Evolutionary conservation across 805 yeast species (phyloP).

Genomic region (Wickerhamiella slavikovae): DNA sequence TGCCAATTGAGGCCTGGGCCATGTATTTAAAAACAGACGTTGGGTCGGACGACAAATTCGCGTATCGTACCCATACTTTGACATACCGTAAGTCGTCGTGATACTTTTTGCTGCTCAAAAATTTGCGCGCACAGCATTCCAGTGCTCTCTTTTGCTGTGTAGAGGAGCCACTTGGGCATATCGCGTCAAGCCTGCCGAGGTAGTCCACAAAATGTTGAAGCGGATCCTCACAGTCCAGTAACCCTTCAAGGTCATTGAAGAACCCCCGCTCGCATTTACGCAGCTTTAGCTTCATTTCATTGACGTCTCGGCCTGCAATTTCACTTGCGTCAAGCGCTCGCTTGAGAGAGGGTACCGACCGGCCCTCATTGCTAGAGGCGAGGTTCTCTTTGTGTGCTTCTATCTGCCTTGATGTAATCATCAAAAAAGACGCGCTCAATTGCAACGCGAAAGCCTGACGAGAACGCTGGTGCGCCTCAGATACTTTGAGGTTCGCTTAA

Average conservation of each 20-base stretch:
- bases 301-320: neutral
- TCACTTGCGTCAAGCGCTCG: neutral
- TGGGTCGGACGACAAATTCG: slow-evolving; percentile 46
- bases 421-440: too few relatives aligned
- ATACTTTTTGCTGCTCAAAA: slow-evolving; percentile 44
- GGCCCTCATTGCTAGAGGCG: slow-evolving; percentile 41
- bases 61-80: slow-evolving; percentile 63
- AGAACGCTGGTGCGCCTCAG: too few relatives aligned
- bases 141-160: slow-evolving; percentile 13
- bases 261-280: neutral
- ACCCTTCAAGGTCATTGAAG: neutral
- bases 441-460: too few relatives aligned
- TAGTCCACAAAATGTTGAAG: slow-evolving; percentile 20
- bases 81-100: slow-evolving; percentile 69
- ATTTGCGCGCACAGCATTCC: slow-evolving; percentile 51
- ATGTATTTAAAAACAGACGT: slow-evolving; percentile 51
- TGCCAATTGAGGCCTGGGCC: slow-evolving; percentile 52
- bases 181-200: neutral
- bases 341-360: slow-evolving; percentile 38
- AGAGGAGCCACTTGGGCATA: neutral
- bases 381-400: slow-evolving; percentile 32
- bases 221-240: neutral
- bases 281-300: neutral
- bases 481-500: too few relatives aligned
- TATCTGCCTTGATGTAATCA: too few relatives aligned